These are phyloP conservation scores for Diaporthe australafricana DNA, from an alignment of 2,329 filamentous ascomycete species.

Conservation along the genomic window DNA sequence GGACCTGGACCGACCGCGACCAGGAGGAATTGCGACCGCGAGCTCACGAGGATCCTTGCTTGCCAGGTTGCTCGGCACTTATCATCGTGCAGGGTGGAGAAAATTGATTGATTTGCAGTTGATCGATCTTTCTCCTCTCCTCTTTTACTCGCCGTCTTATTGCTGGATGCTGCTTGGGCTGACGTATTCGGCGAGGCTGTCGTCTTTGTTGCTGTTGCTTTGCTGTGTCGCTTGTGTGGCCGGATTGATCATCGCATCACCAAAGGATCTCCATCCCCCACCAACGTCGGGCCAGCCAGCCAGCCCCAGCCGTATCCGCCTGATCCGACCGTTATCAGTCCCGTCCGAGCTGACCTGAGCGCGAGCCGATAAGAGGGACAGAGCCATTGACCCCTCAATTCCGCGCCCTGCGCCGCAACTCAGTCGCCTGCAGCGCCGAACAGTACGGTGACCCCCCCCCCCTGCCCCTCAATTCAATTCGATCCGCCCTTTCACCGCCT, in stretches of 20 bases:
- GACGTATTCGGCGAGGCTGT: conserved; percentile 15
- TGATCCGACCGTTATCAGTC: conserved; percentile 22
- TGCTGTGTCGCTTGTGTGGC: not conserved
- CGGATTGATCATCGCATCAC: conserved; percentile 11
- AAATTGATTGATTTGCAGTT: not conserved
- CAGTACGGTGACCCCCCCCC: not conserved
- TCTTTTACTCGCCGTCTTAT: too few species aligned
- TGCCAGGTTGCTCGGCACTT: not conserved
- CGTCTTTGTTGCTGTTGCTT: not conserved
- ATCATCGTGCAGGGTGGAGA: not conserved
- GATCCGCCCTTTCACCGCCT: conserved; percentile 17
- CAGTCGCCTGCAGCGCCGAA: not conserved
- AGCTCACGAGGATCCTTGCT: too few species aligned
- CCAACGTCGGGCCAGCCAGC: not conserved
- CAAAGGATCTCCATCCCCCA: not conserved
- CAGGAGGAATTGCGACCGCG: not conserved
- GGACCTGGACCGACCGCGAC: not conserved
- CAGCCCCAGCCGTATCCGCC: not conserved
- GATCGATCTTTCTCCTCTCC: not conserved
- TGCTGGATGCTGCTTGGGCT: not conserved
- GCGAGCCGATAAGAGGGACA: conserved; percentile 7
- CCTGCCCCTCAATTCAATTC: not conserved
- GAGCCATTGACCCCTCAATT: not conserved
- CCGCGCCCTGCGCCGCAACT: not conserved
- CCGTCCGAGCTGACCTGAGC: not conserved